These are phyloP conservation scores for Gynostemma pentaphyllum DNA, from an alignment of 306 rosid species.

Conservation along the genomic window DNA sequence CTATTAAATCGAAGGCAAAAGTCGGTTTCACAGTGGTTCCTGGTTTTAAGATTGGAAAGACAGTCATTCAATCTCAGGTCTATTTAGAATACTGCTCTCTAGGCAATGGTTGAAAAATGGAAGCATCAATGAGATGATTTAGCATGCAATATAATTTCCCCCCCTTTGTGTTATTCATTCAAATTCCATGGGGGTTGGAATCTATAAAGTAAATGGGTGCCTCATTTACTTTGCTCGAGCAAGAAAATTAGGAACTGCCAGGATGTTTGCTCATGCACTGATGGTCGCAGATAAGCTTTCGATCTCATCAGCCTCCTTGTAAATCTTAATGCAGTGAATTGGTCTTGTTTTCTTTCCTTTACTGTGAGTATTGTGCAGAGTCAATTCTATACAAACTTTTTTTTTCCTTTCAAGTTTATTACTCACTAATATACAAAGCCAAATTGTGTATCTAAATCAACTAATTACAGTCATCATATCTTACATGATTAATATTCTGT, in stretches of 20 bases:
- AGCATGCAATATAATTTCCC: background rate
- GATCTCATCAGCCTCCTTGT: slow-evolving; percentile 4
- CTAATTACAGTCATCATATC: slow-evolving; percentile 3
- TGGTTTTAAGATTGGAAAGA: slow-evolving; percentile 64
- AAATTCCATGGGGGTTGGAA: background rate
- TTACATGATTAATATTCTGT: background rate
- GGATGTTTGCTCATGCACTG: background rate
- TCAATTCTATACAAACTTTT: slow-evolving; percentile 2
- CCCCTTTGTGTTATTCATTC: no score
- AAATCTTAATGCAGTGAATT: background rate
- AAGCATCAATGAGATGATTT: background rate
- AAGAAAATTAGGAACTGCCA: background rate
- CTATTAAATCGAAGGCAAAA: slow-evolving; percentile 51
- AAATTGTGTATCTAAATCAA: slow-evolving; percentile 10
- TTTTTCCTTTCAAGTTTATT: slow-evolving; percentile 1
- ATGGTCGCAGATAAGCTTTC: background rate
- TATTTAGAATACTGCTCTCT: slow-evolving; percentile 21
- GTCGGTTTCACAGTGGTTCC: slow-evolving; percentile 91
- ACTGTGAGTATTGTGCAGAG: slow-evolving; percentile 13
- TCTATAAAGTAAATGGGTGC: background rate
- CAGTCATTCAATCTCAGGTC: slow-evolving; percentile 81
- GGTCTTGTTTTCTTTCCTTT: background rate
- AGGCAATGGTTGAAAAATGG: background rate
- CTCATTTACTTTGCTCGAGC: background rate
- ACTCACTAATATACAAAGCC: slow-evolving; percentile 10